Percentiles rank a stretch among this genome's conserved stretches.
Evolutionary conservation across 306 rosid genomes (phyloP).

Genomic region (Neltuma alba): DNA sequence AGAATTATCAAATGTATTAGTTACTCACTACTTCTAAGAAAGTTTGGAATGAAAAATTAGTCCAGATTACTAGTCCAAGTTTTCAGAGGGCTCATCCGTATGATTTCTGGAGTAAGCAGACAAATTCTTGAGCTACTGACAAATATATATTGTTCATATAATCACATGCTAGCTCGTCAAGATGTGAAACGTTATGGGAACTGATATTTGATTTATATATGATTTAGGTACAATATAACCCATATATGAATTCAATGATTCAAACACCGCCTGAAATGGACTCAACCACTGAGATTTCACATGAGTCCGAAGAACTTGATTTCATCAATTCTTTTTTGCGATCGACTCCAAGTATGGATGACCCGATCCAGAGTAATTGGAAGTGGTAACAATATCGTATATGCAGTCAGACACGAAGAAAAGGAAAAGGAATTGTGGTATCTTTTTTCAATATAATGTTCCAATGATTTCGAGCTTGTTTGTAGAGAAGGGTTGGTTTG

Average conservation of each 20-base stretch:
- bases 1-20: no score
- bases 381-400: no score
- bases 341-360: background rate
- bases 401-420: background rate
- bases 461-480: no score
- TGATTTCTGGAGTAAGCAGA: conserved; percentile 43
- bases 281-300: background rate
- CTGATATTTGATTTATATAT: conserved; percentile 19
- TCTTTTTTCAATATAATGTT: no score
- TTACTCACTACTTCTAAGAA: no score
- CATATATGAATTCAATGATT: background rate
- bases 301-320: background rate
- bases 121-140: background rate
- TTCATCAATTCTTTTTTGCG: background rate
- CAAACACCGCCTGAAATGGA: background rate
- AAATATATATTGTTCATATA: background rate
- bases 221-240: conserved; percentile 12
- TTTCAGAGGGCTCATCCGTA: no score
- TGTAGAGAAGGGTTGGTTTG: background rate
- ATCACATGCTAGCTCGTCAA: background rate
- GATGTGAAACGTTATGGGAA: conserved; percentile 13
- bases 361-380: background rate
- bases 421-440: background rate
- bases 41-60: no score
- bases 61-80: no score